Percentiles rank a stretch among this genome's conserved stretches.
Conservation (phyloP, 306 rosid genomes). For the Vigna reflexopilosa region DNA sequence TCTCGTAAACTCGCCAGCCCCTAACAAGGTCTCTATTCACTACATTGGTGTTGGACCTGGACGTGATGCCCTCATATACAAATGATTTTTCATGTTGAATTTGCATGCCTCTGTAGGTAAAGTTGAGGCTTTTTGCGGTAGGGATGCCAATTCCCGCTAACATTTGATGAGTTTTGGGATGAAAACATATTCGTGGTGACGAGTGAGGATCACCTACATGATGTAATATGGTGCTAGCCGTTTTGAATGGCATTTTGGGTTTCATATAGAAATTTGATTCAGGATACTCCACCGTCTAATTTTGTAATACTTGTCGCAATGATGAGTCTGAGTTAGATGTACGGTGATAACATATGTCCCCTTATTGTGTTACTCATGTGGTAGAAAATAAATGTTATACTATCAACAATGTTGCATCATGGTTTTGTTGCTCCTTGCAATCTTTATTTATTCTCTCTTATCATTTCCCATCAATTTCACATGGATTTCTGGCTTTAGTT, state of each 20-base stretch:
- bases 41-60: constrained; percentile 97
- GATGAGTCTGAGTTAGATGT: constrained; percentile 37
- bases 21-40: constrained; percentile 53
- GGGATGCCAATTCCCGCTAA: constrained; percentile 43
- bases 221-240: constrained; percentile 41
- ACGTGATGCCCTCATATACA: constrained; percentile 90
- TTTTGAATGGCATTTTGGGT: constrained; percentile 31
- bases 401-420: constrained; percentile 18
- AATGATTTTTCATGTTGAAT: constrained; percentile 48
- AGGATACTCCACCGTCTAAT: constrained; percentile 8
- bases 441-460: constrained; percentile 16
- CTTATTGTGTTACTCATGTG: background rate
- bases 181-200: constrained; percentile 40
- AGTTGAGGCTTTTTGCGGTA: constrained; percentile 39
- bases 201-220: constrained; percentile 43
- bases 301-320: constrained; percentile 32
- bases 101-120: constrained; percentile 39
- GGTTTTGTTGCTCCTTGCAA: constrained; percentile 34
- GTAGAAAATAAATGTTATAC: constrained; percentile 41
- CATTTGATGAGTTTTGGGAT: constrained; percentile 32
- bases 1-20: no score
- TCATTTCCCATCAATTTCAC: background rate
- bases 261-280: constrained; percentile 15
- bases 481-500: background rate
- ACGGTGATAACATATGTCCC: constrained; percentile 31